These are phyloP conservation scores for Voacanga thouarsii DNA, from an alignment of 257 asterid species.

Conservation along the genomic window DNA sequence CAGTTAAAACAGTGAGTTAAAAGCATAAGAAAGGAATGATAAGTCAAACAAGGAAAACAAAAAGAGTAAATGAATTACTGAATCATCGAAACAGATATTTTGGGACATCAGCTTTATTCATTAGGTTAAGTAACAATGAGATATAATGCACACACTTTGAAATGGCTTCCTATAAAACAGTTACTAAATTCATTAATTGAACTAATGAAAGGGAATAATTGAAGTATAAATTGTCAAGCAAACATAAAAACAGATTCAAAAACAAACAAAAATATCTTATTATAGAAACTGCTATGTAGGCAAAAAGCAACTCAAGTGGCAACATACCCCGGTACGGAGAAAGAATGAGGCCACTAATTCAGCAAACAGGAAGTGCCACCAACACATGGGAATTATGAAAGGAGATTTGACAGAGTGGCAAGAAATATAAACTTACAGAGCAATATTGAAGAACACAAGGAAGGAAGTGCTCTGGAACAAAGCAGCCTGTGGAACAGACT, in stretches of 20 bases:
- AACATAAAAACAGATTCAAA: too few species aligned
- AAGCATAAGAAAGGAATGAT: not conserved
- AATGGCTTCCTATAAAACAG: not conserved
- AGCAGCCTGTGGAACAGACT: slow-evolving; percentile 59
- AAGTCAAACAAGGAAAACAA: not conserved
- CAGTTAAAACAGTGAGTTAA: not conserved
- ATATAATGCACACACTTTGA: not conserved
- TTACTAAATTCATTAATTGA: not conserved
- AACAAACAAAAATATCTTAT: too few species aligned
- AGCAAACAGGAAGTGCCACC: too few species aligned
- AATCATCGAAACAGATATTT: not conserved
- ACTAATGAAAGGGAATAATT: not conserved
- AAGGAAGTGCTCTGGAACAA: slow-evolving; percentile 61
- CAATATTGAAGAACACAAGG: slow-evolving; percentile 56
- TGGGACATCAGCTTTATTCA: not conserved
- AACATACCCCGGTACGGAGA: too few species aligned
- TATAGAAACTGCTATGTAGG: too few species aligned
- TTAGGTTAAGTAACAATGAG: not conserved
- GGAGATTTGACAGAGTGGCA: not conserved
- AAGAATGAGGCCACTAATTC: too few species aligned
- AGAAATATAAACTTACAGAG: slow-evolving; percentile 51
- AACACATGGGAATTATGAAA: not conserved
- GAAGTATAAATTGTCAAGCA: not conserved
- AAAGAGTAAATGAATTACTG: not conserved
- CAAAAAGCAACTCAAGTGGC: too few species aligned